Evolutionary conservation across 192 early-diverging fungal genomes (phyloP), one percentile per base, ranked within the genome.

Genomic region (Backusella tuberculispora): DNA sequence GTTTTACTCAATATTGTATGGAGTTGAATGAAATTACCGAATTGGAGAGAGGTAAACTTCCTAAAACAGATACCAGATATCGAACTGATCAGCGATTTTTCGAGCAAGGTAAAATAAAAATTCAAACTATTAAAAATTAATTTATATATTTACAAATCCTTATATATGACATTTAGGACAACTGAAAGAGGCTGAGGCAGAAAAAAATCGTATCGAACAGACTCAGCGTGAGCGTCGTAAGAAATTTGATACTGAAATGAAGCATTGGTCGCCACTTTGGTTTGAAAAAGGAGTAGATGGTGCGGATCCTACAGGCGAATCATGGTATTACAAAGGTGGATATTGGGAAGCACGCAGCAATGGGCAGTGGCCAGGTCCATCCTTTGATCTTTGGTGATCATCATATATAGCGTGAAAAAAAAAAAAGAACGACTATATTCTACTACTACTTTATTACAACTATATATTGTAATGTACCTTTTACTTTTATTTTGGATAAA

Each of bases 51-150:
- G 75, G 73, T 7, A 66, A 84, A 44, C 74, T 98, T 43, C 96
- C 97, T 34, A 88, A 76, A 69, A 98, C 97, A 3, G 97, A 98
- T 80, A 95, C 96, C 6, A 86, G 97, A 9, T 92, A 91, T 80
- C 85, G 97, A 19, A 90, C 95, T 19, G 97, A 98, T 81, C 97
- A 67, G 12, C 10, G 38, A 8, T 67, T 60, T 13, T 72, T 60
- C 29, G 45, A 19, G 77, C 79, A 95, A 96, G 83, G 93, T 88
- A 91, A 14, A 42, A 19, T 80, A 71, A 74, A 67, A 34, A 74
- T 78, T 0, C 0, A 43, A 1, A 9, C 0, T 6, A 43, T 43
- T 9, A 43, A 43, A 43, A 4, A 43, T 43, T 2, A 4, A 43
- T 9, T 4, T 43, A 10, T 34, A 34, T 34, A 34, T 34, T 34